These are phyloP conservation scores for Globisporangium radiosum DNA, from an alignment of 352 stramenopile species.

Conservation along the genomic window DNA sequence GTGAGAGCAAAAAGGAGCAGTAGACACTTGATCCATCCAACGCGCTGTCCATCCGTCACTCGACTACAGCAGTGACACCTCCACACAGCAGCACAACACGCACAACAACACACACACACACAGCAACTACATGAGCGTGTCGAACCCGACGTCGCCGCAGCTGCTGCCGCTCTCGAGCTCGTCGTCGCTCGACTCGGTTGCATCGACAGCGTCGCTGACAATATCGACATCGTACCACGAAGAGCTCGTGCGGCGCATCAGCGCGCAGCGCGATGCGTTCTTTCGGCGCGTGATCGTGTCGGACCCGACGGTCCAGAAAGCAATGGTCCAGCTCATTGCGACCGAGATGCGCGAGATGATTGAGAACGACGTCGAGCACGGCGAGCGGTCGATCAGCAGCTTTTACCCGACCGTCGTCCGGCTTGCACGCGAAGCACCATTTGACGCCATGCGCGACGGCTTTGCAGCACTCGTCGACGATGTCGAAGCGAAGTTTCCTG, in stretches of 20 bases:
- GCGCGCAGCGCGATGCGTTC: conserved; percentile 72
- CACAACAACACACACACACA: not conserved
- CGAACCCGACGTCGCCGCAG: conserved; percentile 12
- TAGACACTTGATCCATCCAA: not conserved
- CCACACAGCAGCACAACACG: not conserved
- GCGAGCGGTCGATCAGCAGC: conserved; percentile 32
- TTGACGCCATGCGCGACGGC: conserved; percentile 51
- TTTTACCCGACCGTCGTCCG: conserved; percentile 69
- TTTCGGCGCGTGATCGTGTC: conserved; percentile 73
- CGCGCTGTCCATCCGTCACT: not conserved
- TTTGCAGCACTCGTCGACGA: conserved; percentile 37
- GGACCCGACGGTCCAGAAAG: conserved; percentile 48
- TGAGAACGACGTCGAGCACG: conserved; percentile 20
- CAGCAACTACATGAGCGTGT: conserved; percentile 9
- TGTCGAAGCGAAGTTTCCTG: conserved; percentile 35
- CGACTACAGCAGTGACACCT: not conserved
- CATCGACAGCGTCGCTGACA: not conserved
- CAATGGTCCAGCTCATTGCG: conserved; percentile 46
- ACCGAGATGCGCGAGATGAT: conserved; percentile 57
- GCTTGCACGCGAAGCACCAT: conserved; percentile 58
- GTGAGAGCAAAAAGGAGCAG: not conserved
- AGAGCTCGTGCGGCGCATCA: conserved; percentile 43
- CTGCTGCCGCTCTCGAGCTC: conserved; percentile 9
- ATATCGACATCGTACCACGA: conserved; percentile 15
- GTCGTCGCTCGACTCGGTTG: conserved; percentile 1